phyloP scores from a whole-genome alignment of 208 protist species.

The Trypanosoma theileri region DNA sequence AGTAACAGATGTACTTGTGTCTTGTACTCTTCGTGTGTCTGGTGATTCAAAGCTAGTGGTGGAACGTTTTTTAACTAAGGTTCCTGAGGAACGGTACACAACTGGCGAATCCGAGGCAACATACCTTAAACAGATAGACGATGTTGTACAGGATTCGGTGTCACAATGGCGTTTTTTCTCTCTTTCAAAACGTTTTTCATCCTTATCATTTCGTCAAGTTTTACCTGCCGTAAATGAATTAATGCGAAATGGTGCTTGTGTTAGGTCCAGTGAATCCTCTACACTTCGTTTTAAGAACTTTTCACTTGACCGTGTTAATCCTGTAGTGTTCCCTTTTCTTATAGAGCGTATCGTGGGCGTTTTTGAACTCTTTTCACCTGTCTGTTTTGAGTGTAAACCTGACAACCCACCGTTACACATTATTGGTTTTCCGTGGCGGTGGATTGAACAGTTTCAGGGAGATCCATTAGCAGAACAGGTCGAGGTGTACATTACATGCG shows the following conservation, averaged over 20 bases:
- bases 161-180: slow-evolving; percentile 55
- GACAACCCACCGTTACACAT: slow-evolving; percentile 30
- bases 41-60: slow-evolving; percentile 36
- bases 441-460: slow-evolving; percentile 72
- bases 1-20: slow-evolving; percentile 83
- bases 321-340: slow-evolving; percentile 59
- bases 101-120: slow-evolving; percentile 65
- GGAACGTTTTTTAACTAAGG: slow-evolving; percentile 67
- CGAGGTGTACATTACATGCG: slow-evolving; percentile 70
- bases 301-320: slow-evolving; percentile 59
- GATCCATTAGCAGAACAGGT: slow-evolving; percentile 52
- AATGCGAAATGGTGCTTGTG: slow-evolving; percentile 28
- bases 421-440: slow-evolving; percentile 64
- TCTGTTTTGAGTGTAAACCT: slow-evolving; percentile 34
- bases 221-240: slow-evolving; percentile 24
- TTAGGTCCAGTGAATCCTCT: slow-evolving; percentile 48
- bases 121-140: slow-evolving; percentile 51
- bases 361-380: slow-evolving; percentile 35
- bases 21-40: slow-evolving; percentile 57
- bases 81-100: slow-evolving; percentile 68
- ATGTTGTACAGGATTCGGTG: slow-evolving; percentile 49
- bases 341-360: slow-evolving; percentile 65
- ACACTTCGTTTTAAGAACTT: slow-evolving; percentile 60
- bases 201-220: slow-evolving; percentile 17
- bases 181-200: slow-evolving; percentile 22